Percentiles rank a stretch among this genome's conserved stretches.
These are phyloP conservation scores for Veloporphyrellus conicus DNA, from an alignment of 1,284 basidiomycete genomes.

Conservation along the genomic window DNA sequence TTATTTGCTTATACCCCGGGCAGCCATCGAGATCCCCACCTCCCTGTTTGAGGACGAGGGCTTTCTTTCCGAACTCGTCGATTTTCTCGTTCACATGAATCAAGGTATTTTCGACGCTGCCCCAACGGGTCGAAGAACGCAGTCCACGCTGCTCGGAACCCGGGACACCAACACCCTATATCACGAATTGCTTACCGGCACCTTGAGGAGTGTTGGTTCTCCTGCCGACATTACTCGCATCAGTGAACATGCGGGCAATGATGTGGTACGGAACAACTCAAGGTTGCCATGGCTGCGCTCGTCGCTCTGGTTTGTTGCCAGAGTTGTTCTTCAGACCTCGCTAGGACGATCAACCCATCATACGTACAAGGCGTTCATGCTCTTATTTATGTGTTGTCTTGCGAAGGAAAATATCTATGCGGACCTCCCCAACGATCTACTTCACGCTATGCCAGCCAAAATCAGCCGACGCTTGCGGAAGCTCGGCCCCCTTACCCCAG, in stretches of 20 bases:
- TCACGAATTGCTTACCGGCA: too few relatives aligned
- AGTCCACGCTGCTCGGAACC: background rate
- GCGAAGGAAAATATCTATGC: constrained; percentile 20
- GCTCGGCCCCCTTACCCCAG: constrained; percentile 16
- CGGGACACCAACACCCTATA: background rate
- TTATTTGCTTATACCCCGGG: background rate
- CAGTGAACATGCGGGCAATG: too few relatives aligned
- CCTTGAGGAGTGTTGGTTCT: too few relatives aligned
- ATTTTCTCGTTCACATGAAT: background rate
- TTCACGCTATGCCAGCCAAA: constrained; percentile 31
- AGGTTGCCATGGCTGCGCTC: constrained; percentile 38
- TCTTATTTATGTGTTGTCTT: constrained; percentile 36
- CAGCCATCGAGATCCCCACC: background rate
- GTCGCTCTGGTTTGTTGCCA: constrained; percentile 37
- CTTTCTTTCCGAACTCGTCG: background rate
- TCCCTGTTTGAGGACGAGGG: background rate
- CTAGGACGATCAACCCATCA: background rate
- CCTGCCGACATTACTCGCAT: too few relatives aligned
- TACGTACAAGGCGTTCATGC: constrained; percentile 48
- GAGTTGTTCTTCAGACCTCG: constrained; percentile 38
- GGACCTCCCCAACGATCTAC: constrained; percentile 30
- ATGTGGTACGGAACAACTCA: constrained; percentile 20
- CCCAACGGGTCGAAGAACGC: background rate
- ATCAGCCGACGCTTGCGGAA: constrained; percentile 37
- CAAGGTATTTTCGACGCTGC: background rate